phyloP scores from a whole-genome alignment of 2,329 filamentous ascomycete species.

The Pseudogymnoascus verrucosus region DNA sequence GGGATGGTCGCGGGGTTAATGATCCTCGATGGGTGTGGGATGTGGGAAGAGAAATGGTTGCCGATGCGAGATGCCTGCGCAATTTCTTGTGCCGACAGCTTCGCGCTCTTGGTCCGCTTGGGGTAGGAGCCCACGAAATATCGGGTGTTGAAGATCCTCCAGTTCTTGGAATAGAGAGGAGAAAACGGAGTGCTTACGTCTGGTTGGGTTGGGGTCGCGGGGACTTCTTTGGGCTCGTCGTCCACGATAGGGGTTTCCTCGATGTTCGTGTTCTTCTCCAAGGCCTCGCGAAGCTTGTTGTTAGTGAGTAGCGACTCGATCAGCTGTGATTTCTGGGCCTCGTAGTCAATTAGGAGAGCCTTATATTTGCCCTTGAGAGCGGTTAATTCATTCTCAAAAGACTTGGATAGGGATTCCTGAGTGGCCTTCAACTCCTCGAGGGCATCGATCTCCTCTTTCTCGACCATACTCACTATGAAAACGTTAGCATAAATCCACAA shows the following conservation, averaged over 20 bases:
- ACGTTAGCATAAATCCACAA: conserved; percentile 16
- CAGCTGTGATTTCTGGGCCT: conserved; percentile 51
- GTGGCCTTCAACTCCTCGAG: conserved; percentile 51
- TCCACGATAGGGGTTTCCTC: background rate
- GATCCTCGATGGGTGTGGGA: background rate
- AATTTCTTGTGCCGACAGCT: background rate
- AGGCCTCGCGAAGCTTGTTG: conserved; percentile 49
- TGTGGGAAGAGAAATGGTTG: background rate
- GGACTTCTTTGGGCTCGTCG: background rate
- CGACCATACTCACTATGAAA: conserved; percentile 42
- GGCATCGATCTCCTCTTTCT: conserved; percentile 45
- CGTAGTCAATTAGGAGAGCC: conserved; percentile 42
- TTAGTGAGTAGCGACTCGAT: conserved; percentile 52
- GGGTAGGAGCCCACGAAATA: background rate
- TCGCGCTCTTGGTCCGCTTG: background rate
- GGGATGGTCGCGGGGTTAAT: background rate
- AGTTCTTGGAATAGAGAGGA: background rate
- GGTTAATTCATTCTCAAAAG: conserved; percentile 51
- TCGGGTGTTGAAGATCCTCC: conserved; percentile 5
- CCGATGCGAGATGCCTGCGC: background rate
- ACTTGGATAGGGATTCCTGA: conserved; percentile 50
- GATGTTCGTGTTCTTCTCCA: conserved; percentile 22
- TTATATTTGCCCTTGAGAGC: conserved; percentile 44
- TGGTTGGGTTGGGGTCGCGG: background rate
- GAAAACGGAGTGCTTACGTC: conserved; percentile 1